These are phyloP conservation scores for Colletotrichum sojae DNA, from an alignment of 2,329 filamentous ascomycete genomes.

Conservation along the genomic window DNA sequence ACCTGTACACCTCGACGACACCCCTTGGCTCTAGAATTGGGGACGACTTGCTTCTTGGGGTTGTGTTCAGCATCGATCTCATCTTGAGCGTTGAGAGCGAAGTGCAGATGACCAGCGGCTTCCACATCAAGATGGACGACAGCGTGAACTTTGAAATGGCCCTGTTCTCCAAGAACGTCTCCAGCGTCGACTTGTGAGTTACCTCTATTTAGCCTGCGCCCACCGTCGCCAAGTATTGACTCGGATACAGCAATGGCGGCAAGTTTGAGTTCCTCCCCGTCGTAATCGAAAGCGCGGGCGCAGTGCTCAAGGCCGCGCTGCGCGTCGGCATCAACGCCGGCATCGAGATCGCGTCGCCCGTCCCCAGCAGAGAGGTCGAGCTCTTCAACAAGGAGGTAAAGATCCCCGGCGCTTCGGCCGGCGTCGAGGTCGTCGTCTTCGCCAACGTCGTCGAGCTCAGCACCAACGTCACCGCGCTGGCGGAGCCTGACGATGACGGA, in stretches of 20 bases:
- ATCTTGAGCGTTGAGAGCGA: constrained; percentile 62
- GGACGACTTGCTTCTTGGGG: constrained; percentile 58
- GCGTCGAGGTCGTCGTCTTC: constrained; percentile 64
- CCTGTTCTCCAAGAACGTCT: constrained; percentile 65
- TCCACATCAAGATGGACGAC: constrained; percentile 69
- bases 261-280: constrained; percentile 72
- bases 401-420: constrained; percentile 53
- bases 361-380: constrained; percentile 24
- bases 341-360: constrained; percentile 49
- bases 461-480: constrained; percentile 62
- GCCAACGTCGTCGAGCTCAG: constrained; percentile 68
- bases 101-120: constrained; percentile 66
- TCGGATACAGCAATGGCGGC: constrained; percentile 60
- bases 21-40: constrained; percentile 58
- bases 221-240: not conserved
- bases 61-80: constrained; percentile 65
- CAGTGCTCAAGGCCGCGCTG: constrained; percentile 61
- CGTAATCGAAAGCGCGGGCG: constrained; percentile 57
- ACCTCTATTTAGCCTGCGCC: too few relatives aligned
- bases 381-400: constrained; percentile 42
- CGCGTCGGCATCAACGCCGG: constrained; percentile 63
- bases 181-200: constrained; percentile 64
- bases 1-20: constrained; percentile 62
- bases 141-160: constrained; percentile 62
- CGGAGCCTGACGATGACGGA: constrained; percentile 50